Conservation (phyloP, 495 filamentous ascomycete genomes). For the Platismatia glauca region DNA sequence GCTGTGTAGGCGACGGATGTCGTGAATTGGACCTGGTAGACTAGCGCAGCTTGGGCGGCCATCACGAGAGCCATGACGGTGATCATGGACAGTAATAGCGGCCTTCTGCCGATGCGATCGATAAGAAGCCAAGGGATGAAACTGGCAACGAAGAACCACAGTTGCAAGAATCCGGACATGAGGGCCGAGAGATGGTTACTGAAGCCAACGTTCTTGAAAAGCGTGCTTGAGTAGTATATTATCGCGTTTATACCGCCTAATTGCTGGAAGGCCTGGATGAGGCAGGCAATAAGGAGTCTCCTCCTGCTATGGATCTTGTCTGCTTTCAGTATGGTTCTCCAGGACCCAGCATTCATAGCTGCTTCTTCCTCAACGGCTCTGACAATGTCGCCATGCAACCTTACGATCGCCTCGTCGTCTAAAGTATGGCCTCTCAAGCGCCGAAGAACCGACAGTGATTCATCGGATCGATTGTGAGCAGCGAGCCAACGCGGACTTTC, state of each 20-base stretch:
- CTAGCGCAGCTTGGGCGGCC: conserved; percentile 21
- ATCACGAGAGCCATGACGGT: conserved; percentile 25
- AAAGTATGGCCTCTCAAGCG: conserved; percentile 25
- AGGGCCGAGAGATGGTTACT: conserved; percentile 20
- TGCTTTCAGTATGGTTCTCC: conserved; percentile 26
- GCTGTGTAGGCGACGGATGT: conserved; percentile 11
- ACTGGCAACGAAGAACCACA: conserved; percentile 27
- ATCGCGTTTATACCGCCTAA: conserved; percentile 30
- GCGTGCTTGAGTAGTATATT: conserved; percentile 25
- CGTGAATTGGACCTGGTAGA: conserved; percentile 21
- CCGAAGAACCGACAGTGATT: conserved; percentile 32
- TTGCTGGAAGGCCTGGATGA: conserved; percentile 32
- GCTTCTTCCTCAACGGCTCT: conserved; percentile 22
- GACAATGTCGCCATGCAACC: conserved; percentile 24
- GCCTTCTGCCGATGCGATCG: conserved; percentile 26
- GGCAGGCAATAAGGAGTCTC: conserved; percentile 27
- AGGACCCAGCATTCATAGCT: conserved; percentile 23
- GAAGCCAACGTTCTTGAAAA: conserved; percentile 25
- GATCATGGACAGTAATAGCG: conserved; percentile 23
- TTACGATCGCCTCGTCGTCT: conserved; percentile 20
- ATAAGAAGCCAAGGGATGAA: conserved; percentile 27
- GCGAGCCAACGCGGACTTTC: conserved; percentile 41
- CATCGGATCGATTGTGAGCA: conserved; percentile 30
- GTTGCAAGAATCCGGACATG: conserved; percentile 27
- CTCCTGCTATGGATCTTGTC: conserved; percentile 26